These are phyloP conservation scores for Bipolaris victoriae DNA, from an alignment of 2,329 filamentous ascomycete species.

Conservation along the genomic window DNA sequence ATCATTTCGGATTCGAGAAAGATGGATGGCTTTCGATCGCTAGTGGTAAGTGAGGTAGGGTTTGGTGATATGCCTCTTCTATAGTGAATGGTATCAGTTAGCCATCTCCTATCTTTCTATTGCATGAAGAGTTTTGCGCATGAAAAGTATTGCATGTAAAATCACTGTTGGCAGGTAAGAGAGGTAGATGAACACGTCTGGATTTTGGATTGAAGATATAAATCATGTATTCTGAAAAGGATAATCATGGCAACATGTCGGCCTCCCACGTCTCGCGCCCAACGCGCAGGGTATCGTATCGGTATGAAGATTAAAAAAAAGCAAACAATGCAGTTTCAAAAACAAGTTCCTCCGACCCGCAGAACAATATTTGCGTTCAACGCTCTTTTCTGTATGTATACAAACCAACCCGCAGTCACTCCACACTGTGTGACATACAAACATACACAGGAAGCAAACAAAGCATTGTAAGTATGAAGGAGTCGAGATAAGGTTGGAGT, in stretches of 20 bases:
- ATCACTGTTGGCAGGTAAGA: not conserved
- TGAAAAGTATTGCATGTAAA: no score
- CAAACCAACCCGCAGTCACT: not conserved
- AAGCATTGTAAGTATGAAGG: not conserved
- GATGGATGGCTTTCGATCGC: not conserved
- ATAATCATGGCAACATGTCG: not conserved
- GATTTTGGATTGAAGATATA: not conserved
- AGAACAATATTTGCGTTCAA: not conserved
- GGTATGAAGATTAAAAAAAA: not conserved
- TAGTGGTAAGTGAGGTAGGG: not conserved
- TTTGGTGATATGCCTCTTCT: not conserved
- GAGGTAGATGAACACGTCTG: not conserved
- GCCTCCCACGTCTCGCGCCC: not conserved
- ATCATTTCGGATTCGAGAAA: not conserved
- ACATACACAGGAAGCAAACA: not conserved
- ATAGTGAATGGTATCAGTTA: not conserved
- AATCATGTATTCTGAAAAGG: not conserved
- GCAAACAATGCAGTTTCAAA: not conserved
- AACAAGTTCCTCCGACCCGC: not conserved
- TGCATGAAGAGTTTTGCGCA: no score
- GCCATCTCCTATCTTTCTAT: not conserved
- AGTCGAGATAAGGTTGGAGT: not conserved
- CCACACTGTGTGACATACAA: not conserved
- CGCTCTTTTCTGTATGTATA: not conserved
- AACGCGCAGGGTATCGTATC: constrained; percentile 5